Conservation (phyloP, 495 filamentous ascomycete species). For the Symbiotaphrina buchneri region DNA sequence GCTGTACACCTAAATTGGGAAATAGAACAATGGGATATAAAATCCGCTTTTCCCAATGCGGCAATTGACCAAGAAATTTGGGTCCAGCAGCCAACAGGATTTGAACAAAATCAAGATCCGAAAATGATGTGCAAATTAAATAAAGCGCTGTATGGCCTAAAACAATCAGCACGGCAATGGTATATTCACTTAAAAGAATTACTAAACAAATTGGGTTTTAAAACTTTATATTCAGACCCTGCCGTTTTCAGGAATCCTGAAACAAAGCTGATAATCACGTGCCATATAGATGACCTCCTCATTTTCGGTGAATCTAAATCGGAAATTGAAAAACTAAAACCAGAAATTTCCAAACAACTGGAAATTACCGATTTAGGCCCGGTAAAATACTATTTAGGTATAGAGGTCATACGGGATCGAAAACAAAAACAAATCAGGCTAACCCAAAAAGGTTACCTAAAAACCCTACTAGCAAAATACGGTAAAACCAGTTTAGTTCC, state of each 20-base stretch:
- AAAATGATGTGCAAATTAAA: neutral
- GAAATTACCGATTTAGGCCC: conserved; percentile 8
- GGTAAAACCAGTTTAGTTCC: conserved; percentile 2
- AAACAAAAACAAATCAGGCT: conserved; percentile 4
- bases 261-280: neutral
- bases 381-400: conserved; percentile 7
- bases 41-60: conserved; percentile 12
- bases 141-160: conserved; percentile 1
- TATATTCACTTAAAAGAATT: too few species aligned
- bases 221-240: too few species aligned
- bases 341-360: conserved; percentile 4
- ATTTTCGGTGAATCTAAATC: conserved; percentile 2
- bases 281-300: conserved; percentile 3
- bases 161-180: conserved; percentile 1
- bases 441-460: conserved; percentile 7
- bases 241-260: conserved; percentile 1
- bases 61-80: conserved; percentile 9
- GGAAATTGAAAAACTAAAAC: conserved; percentile 4
- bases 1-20: conserved; percentile 7
- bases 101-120: neutral
- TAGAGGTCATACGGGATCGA: conserved; percentile 6
- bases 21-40: conserved; percentile 13
- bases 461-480: conserved; percentile 5
- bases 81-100: conserved; percentile 8
- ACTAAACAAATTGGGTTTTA: too few species aligned